Evolutionary conservation across 257 asterid genomes (phyloP).

Genomic region (Ehretia macrophylla): DNA sequence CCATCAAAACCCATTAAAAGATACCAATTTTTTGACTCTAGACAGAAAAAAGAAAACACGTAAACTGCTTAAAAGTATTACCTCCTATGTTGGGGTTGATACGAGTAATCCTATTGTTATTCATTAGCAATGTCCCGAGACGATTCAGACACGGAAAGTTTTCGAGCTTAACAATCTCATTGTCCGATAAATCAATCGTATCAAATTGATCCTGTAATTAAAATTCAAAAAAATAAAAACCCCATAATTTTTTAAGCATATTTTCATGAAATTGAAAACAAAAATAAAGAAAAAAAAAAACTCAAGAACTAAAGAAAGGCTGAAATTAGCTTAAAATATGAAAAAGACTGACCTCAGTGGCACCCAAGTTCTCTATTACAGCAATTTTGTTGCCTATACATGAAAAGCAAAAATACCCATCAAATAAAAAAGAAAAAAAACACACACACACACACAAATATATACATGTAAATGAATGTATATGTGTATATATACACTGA

Average conservation of each 20-base stretch:
- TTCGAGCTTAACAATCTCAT: conserved; percentile 98
- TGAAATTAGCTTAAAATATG: neutral
- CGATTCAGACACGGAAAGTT: conserved; percentile 76
- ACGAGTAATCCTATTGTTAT: conserved; percentile 96
- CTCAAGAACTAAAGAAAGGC: neutral
- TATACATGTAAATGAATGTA: neutral
- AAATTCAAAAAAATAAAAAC: neutral
- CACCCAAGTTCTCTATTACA: conserved; percentile 93
- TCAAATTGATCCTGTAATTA: conserved; percentile 87
- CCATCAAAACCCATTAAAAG: neutral
- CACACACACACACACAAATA: neutral
- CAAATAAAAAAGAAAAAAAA: too few species aligned
- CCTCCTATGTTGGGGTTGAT: conserved; percentile 92
- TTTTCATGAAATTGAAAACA: neutral
- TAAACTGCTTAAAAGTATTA: conserved; percentile 13
- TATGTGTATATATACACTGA: conserved; percentile 6
- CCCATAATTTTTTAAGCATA: neutral
- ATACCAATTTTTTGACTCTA: neutral
- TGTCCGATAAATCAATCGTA: conserved; percentile 92
- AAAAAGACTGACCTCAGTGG: conserved; percentile 44
- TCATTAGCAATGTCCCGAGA: conserved; percentile 83
- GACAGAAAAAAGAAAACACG: neutral
- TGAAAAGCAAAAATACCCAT: neutral
- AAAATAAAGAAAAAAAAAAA: too few species aligned
- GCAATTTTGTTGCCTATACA: conserved; percentile 79